Evolutionary conservation across 345 rosid species (phyloP).

Genomic region (Camelina hispida): DNA sequence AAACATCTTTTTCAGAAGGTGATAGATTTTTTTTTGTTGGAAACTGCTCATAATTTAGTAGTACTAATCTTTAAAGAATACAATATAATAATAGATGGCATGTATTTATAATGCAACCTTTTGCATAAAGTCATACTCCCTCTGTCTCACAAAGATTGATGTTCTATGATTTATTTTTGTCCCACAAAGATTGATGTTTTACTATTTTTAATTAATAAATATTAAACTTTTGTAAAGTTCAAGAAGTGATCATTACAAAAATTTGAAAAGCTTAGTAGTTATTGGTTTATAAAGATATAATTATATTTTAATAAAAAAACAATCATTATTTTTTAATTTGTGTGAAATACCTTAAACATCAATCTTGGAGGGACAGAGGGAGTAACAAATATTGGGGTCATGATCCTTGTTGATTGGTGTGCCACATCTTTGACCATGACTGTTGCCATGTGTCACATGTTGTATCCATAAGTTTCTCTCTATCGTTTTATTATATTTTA

Average conservation of each 20-base stretch:
- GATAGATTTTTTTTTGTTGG: slow-evolving; percentile 21
- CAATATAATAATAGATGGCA: neutral
- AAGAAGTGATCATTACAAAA: too few species aligned
- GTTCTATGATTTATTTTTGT: too few species aligned
- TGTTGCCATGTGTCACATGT: slow-evolving; percentile 12
- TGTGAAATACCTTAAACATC: too few species aligned
- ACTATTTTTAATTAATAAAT: too few species aligned
- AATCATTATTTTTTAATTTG: too few species aligned
- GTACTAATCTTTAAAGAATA: neutral
- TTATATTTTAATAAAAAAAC: too few species aligned
- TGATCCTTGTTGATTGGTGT: slow-evolving; percentile 32
- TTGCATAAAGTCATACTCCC: slow-evolving; percentile 28
- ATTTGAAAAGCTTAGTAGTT: too few species aligned
- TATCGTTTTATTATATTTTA: neutral
- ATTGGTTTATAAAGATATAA: too few species aligned
- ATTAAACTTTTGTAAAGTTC: too few species aligned
- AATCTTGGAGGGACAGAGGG: too few species aligned
- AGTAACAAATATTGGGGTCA: neutral
- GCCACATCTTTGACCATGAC: slow-evolving; percentile 28
- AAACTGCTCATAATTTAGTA: neutral
- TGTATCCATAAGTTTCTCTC: slow-evolving; percentile 6
- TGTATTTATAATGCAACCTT: neutral
- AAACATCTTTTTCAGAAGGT: slow-evolving; percentile 13
- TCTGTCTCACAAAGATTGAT: too few species aligned
- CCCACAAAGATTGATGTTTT: too few species aligned